Evolutionary conservation across 495 filamentous ascomycete genomes (phyloP).

Genomic region (Poronia punctata): DNA sequence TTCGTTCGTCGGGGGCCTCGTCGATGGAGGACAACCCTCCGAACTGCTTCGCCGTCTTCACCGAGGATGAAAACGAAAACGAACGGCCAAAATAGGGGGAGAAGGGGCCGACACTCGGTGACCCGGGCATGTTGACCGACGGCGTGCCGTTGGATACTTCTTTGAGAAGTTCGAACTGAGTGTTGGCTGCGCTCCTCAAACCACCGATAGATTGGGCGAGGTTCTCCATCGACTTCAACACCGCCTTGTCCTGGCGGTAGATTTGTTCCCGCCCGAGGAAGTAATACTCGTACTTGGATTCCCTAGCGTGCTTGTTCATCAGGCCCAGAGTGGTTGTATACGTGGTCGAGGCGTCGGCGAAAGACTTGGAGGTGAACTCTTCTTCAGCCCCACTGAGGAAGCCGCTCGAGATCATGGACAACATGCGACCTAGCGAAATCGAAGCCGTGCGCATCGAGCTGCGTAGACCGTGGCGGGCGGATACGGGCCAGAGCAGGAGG

Average conservation of each 20-base stretch:
- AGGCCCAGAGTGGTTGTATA: constrained; percentile 64
- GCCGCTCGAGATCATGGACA: constrained; percentile 73
- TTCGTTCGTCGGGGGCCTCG: constrained; percentile 58
- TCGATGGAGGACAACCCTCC: constrained; percentile 54
- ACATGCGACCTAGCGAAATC: constrained; percentile 69
- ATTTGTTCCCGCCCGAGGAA: constrained; percentile 74
- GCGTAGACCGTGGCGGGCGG: constrained; percentile 68
- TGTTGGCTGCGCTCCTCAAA: constrained; percentile 77
- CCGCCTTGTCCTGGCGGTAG: constrained; percentile 69
- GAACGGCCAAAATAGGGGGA: constrained; percentile 28
- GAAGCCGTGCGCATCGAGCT: constrained; percentile 69
- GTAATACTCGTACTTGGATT: constrained; percentile 88
- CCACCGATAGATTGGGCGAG: constrained; percentile 89
- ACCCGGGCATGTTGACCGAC: constrained; percentile 14
- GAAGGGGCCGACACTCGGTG: constrained; percentile 24
- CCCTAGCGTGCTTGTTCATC: constrained; percentile 72
- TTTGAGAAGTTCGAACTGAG: constrained; percentile 77
- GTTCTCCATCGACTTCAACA: constrained; percentile 79
- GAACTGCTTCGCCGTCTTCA: constrained; percentile 24
- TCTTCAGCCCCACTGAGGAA: constrained; percentile 83
- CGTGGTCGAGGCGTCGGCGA: constrained; percentile 55
- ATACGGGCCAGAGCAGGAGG: constrained; percentile 71
- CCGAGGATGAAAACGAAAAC: constrained; percentile 21
- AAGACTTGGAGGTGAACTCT: constrained; percentile 58
- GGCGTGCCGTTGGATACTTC: constrained; percentile 37